Conservation (phyloP, 2,329 filamentous ascomycete species). For the Pseudopithomyces maydicus region DNA sequence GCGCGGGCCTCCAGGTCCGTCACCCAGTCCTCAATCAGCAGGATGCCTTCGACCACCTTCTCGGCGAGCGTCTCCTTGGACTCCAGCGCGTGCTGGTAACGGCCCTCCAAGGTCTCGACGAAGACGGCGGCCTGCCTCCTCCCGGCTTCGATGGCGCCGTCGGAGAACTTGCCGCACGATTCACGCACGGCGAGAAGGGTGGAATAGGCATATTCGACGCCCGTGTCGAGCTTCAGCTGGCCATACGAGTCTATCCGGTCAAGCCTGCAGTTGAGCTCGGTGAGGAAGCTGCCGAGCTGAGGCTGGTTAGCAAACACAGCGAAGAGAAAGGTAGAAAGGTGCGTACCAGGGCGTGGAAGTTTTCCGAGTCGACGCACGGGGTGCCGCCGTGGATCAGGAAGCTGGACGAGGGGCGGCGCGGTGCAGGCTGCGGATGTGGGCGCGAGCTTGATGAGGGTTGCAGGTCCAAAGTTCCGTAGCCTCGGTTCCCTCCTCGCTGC, state of each 20-base stretch:
- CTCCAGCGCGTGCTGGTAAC: slow-evolving; percentile 84
- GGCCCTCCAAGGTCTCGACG: slow-evolving; percentile 86
- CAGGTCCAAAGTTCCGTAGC: slow-evolving; percentile 44
- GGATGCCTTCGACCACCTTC: slow-evolving; percentile 86
- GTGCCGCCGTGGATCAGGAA: slow-evolving; percentile 7
- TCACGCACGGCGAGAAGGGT: slow-evolving; percentile 86
- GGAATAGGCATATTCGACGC: slow-evolving; percentile 81
- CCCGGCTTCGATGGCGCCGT: slow-evolving; percentile 86
- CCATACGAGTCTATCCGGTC: slow-evolving; percentile 89
- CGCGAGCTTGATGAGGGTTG: no score
- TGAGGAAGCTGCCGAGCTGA: slow-evolving; percentile 78
- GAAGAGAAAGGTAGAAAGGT: slow-evolving; percentile 24
- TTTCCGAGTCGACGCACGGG: slow-evolving; percentile 54
- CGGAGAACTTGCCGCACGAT: slow-evolving; percentile 86
- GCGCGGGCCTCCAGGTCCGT: slow-evolving; percentile 83
- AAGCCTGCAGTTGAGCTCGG: slow-evolving; percentile 83
- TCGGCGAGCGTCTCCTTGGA: slow-evolving; percentile 88
- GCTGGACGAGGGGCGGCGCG: slow-evolving; percentile 16
- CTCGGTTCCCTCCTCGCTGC: slow-evolving; percentile 32
- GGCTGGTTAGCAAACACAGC: slow-evolving; percentile 20
- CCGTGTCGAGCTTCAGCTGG: slow-evolving; percentile 80
- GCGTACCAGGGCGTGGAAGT: slow-evolving; percentile 48
- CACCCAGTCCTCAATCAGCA: slow-evolving; percentile 83
- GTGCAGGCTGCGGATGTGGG: slow-evolving; percentile 53
- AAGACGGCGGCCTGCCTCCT: slow-evolving; percentile 83